phyloP scores from a whole-genome alignment of 805 yeast species.

The Schizosaccharomyces japonicus region DNA sequence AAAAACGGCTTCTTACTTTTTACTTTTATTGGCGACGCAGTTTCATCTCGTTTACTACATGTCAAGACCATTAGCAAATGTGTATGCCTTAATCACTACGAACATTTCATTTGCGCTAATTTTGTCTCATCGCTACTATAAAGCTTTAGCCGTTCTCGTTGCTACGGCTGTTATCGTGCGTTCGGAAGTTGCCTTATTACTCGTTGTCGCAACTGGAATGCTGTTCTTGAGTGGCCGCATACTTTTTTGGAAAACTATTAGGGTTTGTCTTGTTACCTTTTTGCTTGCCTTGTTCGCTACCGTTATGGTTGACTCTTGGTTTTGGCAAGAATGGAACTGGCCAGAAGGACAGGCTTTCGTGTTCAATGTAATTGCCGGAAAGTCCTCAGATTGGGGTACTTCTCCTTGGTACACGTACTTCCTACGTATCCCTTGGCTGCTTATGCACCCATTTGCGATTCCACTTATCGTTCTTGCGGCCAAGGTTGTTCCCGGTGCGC shows the following conservation, averaged over 20 bases:
- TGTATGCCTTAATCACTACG: neutral
- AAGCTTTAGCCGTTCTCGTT: slow-evolving; percentile 30
- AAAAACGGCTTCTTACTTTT: neutral
- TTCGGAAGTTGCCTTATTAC: slow-evolving; percentile 37
- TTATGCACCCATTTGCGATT: slow-evolving; percentile 17
- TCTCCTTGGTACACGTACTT: slow-evolving; percentile 57
- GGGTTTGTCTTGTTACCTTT: slow-evolving; percentile 26
- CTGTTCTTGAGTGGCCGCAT: slow-evolving; percentile 26
- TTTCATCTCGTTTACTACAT: slow-evolving; percentile 1
- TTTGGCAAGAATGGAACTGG: slow-evolving; percentile 35
- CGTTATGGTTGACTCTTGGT: slow-evolving; percentile 38
- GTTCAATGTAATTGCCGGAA: slow-evolving; percentile 56
- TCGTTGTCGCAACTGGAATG: slow-evolving; percentile 22
- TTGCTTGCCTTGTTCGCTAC: slow-evolving; percentile 28
- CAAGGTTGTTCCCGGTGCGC: slow-evolving; percentile 17
- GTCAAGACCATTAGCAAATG: neutral
- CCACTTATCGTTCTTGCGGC: slow-evolving; percentile 21
- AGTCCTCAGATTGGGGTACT: slow-evolving; percentile 57
- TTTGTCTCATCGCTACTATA: neutral
- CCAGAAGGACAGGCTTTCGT: slow-evolving; percentile 58
- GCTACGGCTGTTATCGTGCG: slow-evolving; percentile 49
- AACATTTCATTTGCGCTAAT: neutral
- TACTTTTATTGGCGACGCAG: neutral
- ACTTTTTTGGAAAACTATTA: slow-evolving; percentile 19
- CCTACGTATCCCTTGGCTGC: slow-evolving; percentile 21